Conservation (phyloP, 352 stramenopile genomes). For the Peronospora belbahrii region DNA sequence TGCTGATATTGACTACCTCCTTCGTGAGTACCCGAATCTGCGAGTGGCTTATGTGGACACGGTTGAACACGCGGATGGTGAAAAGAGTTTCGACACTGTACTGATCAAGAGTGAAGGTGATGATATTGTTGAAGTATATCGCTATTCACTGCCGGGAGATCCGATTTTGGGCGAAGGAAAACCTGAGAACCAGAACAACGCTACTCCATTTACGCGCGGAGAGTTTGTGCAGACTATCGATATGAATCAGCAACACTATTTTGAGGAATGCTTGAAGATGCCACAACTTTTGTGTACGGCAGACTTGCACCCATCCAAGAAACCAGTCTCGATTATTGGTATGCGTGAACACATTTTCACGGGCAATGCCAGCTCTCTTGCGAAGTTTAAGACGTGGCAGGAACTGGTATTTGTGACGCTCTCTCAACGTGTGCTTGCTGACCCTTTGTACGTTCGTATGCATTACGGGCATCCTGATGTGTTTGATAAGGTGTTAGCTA, state of each 20-base stretch:
- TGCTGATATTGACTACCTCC: conserved; percentile 75
- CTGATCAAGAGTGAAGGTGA: conserved; percentile 73
- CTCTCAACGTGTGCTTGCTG: conserved; percentile 67
- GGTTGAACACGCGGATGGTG: conserved; percentile 25
- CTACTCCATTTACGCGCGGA: conserved; percentile 64
- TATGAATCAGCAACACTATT: conserved; percentile 87
- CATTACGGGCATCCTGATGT: conserved; percentile 82
- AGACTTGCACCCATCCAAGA: conserved; percentile 55
- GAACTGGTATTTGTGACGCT: conserved; percentile 81
- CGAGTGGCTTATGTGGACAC: conserved; percentile 83
- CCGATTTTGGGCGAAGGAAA: conserved; percentile 79
- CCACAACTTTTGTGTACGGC: conserved; percentile 66
- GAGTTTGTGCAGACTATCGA: conserved; percentile 86
- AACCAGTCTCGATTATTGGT: conserved; percentile 74
- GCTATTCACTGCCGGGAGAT: conserved; percentile 72
- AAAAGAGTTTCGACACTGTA: conserved; percentile 57
- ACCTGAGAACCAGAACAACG: conserved; percentile 84
- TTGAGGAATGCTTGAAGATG: conserved; percentile 85
- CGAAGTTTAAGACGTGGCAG: conserved; percentile 84
- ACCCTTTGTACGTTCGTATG: conserved; percentile 71
- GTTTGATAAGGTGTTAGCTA: conserved; percentile 72
- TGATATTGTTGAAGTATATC: conserved; percentile 75
- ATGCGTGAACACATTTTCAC: conserved; percentile 87
- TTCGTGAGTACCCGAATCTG: conserved; percentile 75
- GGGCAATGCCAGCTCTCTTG: conserved; percentile 69